Evolutionary conservation across 148 eudicot species (phyloP).

Genomic region (Nepenthes mirabilis): DNA sequence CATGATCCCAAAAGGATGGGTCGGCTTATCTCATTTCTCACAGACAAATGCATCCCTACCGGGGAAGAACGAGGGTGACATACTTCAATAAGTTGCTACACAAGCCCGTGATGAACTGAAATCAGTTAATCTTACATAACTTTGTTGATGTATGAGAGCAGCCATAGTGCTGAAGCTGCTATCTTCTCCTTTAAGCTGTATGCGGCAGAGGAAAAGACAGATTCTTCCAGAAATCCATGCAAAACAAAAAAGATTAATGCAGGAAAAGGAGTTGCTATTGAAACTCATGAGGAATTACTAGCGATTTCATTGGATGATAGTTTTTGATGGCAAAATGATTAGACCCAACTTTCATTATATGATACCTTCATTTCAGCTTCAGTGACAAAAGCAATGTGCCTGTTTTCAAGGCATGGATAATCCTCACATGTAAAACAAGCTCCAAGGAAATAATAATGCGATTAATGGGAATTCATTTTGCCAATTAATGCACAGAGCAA

Average conservation of each 20-base stretch:
- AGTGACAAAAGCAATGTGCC: conserved; percentile 57
- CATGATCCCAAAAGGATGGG: no score
- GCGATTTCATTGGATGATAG: neutral
- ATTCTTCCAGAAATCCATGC: conserved; percentile 35
- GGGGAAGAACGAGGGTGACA: no score
- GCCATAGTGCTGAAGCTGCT: conserved; percentile 34
- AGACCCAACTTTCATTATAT: neutral
- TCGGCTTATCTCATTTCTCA: no score
- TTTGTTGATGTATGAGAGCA: conserved; percentile 27
- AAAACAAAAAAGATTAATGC: neutral
- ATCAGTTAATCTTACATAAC: conserved; percentile 11
- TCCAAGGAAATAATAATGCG: conserved; percentile 62
- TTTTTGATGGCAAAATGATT: neutral
- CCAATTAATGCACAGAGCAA: neutral
- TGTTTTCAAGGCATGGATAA: conserved; percentile 69
- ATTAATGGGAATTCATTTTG: conserved; percentile 3
- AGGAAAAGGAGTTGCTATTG: neutral
- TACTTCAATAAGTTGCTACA: no score
- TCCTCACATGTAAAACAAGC: conserved; percentile 80
- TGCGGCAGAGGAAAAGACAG: conserved; percentile 64
- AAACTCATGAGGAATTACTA: neutral
- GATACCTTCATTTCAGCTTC: conserved; percentile 78
- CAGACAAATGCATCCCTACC: no score
- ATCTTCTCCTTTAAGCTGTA: conserved; percentile 30
- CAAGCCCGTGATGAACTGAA: no score